A percentile compares a stretch with the other conserved stretches of the same genome.
These are phyloP conservation scores for Dillenia turbinata DNA, from an alignment of 164 flowering plant species.

Conservation along the genomic window DNA sequence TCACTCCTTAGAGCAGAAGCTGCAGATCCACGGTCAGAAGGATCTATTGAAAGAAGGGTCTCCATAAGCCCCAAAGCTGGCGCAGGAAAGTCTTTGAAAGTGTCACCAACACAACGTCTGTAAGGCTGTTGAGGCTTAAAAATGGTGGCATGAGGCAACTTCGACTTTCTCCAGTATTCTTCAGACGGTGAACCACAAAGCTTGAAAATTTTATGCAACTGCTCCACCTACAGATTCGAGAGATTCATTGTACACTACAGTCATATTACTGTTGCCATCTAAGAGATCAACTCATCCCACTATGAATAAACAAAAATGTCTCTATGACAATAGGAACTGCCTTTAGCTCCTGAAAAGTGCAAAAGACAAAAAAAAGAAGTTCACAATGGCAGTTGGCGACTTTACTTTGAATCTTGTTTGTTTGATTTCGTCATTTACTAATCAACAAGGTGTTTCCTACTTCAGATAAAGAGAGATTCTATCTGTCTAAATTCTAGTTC, in stretches of 20 bases:
- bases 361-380: too few relatives aligned
- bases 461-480: too few relatives aligned
- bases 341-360: too few relatives aligned
- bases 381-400: too few relatives aligned
- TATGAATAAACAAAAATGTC: too few relatives aligned
- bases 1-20: slow-evolving; percentile 75
- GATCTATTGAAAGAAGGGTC: slow-evolving; percentile 78
- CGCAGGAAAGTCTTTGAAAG: slow-evolving; percentile 83
- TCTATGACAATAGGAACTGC: too few relatives aligned
- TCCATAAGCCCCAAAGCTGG: slow-evolving; percentile 81
- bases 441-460: too few relatives aligned
- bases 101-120: slow-evolving; percentile 71
- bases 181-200: slow-evolving; percentile 98
- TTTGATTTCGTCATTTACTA: too few relatives aligned
- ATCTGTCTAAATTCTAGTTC: too few relatives aligned
- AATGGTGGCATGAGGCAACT: slow-evolving; percentile 91
- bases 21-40: slow-evolving; percentile 88
- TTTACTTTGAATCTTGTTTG: too few relatives aligned
- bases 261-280: too few relatives aligned
- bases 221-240: slow-evolving; percentile 68
- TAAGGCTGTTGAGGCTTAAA: slow-evolving; percentile 96
- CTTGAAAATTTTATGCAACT: slow-evolving; percentile 92
- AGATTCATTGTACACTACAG: not conserved
- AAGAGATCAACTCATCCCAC: too few relatives aligned
- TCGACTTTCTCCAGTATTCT: slow-evolving; percentile 96